Evolutionary conservation across 108 stramenopile species (phyloP), one percentile per base, ranked within the genome.

Genomic region (Cyclotella atomus): DNA sequence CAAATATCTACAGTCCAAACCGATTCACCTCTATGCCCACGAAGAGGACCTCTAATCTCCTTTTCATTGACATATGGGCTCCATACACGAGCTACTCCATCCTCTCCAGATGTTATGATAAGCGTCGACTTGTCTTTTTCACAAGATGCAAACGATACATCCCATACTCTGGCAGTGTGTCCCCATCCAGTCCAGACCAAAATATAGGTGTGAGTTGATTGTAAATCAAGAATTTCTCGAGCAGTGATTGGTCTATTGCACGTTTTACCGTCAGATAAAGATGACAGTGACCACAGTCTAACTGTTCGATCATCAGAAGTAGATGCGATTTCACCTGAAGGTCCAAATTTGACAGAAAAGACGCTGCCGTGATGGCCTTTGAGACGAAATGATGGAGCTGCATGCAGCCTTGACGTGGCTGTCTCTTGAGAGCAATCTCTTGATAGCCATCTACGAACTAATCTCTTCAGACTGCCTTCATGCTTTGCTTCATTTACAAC

Each of bases 251-350:
- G 30, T n/a, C 0, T 64, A 27, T 0, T 10, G 21, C 56, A 33
- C 30, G 43, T 54, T 32, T 14, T 9, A 2, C 38, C 49, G 15
- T 38, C 14, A 28, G 28, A 45, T 29, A 25, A 19, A 16, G 47
- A 15, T 20, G 7, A 49, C 59, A 66, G 41, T 0, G 30, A 47
- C 91, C 91, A 93, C 14, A 85, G 72, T 36, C 92, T 74, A 1
- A 93, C 89, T 43, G 87, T 88, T 72, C 92, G 84, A 85, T 93
- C 92, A 66, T 93, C 90, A 19, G 88, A 88, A 8, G 86, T 82
- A 4, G 90, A 89, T 15, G 83, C 90, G 10, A 93, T 57, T 20
- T 63, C 60, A 21, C 65, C 87, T 44, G 38, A 30, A 16, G 23
- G 21, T 62, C 72, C 73, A 32, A 85, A 87, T 50, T 65, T 61